Base-by-base conservation (phyloP, 306 rosid genomes). In the Delonix regia region DNA sequence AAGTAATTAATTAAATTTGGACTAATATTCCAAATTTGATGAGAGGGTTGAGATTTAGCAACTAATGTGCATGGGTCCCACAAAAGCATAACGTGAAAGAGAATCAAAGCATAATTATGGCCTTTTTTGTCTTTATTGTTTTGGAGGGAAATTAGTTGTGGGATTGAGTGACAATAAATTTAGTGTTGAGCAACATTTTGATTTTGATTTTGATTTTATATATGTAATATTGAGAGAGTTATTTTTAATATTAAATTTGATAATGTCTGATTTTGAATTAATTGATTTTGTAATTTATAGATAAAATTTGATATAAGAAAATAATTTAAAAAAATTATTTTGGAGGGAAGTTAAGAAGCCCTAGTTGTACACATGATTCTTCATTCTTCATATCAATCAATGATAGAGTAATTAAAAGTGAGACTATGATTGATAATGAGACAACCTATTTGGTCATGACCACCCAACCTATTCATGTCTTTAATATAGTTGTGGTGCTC, bases 41-140 rank as follows among this genome's bases (percentile, higher is more conserved):
- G n/a, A 34, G 28, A 52, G 34, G 41, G 21, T 39, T 38, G 21
- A 10, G 0, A 42, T 34, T 73, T 71, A 42, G n/a, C 76, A 71
- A n/a, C n/a, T n/a, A n/a, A n/a, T n/a, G n/a, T 11, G 71, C n/a
- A 6, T 60, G 57, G 69, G 81, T 74, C 68, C 85, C 85, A 45
- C 41, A 44, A 12, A 65, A 65, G 51, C 42, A 53, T 85, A 22
- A 24, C 73, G 77, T 78, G 41, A 27, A 56, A 14, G 64, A 49
- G 67, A 78, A 74, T 56, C 73, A 75, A 75, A 78, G 3, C 63
- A 75, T 78, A 80, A 66, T 63, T 21, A 16, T 53, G 25, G 4
- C 30, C 8, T 6, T 39, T 28, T 64, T 36, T 8, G 13, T 14
- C 15, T 30, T 63, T n/a, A n/a, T 62, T 16, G 24, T 19, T 12